Conservation (phyloP, 2,329 filamentous ascomycete genomes). For the Acephala macrosclerotiorum region DNA sequence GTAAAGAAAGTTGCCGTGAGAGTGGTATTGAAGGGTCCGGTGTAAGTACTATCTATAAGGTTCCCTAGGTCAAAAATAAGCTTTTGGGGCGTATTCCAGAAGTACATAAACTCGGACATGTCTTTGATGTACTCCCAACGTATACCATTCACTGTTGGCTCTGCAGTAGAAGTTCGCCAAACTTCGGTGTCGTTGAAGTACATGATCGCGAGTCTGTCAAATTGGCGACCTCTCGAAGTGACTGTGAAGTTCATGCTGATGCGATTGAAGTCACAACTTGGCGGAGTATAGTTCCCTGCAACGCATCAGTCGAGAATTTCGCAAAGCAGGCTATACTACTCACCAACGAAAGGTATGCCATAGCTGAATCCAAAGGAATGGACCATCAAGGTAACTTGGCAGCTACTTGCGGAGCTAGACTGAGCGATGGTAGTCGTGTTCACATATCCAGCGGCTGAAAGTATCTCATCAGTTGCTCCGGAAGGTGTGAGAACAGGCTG, state of each 20-base stretch:
- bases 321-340: conserved; percentile 39
- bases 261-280: conserved; percentile 73
- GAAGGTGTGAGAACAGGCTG: conserved; percentile 66
- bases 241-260: conserved; percentile 81
- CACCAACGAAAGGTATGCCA: conserved; percentile 75
- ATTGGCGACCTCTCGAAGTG: conserved; percentile 74
- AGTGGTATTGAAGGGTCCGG: conserved; percentile 75
- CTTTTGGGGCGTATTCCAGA: conserved; percentile 75
- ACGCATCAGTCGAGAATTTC: not conserved
- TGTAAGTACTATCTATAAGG: conserved; percentile 74
- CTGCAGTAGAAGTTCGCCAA: conserved; percentile 84
- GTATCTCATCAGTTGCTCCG: conserved; percentile 49
- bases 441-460: conserved; percentile 38
- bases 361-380: conserved; percentile 78
- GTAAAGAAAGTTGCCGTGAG: conserved; percentile 77
- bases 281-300: conserved; percentile 69
- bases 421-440: conserved; percentile 36
- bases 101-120: conserved; percentile 71
- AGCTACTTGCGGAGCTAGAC: conserved; percentile 45
- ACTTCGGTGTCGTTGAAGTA: conserved; percentile 81
- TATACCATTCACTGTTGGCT: conserved; percentile 76
- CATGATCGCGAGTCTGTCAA: conserved; percentile 77
- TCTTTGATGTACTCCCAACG: conserved; percentile 81
- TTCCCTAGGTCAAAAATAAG: conserved; percentile 85
- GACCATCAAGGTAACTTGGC: conserved; percentile 69